Base-by-base conservation (phyloP, 768 basidiomycete genomes). In the Russula sp. region DNA sequence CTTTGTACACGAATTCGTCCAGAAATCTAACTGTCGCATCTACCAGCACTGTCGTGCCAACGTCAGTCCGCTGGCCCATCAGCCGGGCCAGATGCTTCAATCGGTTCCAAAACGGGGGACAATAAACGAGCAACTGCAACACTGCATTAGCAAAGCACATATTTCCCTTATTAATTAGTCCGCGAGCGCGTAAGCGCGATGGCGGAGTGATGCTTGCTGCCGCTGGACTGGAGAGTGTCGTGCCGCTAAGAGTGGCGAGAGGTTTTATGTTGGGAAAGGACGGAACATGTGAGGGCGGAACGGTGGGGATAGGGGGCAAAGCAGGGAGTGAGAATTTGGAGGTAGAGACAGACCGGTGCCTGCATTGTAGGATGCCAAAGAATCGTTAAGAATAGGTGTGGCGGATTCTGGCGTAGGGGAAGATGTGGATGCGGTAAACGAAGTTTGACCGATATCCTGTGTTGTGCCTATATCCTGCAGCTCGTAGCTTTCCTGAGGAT, bases 91-190 rank as follows among this genome's bases (percentile, higher is more conserved):
- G 77, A 65, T 90, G 86, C 22, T 76, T 77, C 71, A 98, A 89
- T 38, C 97, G 75, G 51, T 80, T 79, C 71, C 86, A 86, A 75
- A 98, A 98, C 2, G 90, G 92, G n/a, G 83, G 81, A 69, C 89
- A 93, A 75, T 94, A 95, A 0, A 95, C 83, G 30, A 99, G 80
- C 1, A 90, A 84, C 76, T 98, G 96, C 34, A 99, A 78, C 28
- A 97, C 90, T 0, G 94, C 86, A 71, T 98, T 98, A 34, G 94
- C 94, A 72, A 97, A 99, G 74, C 96, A 99, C 87, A 98, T 88
- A 75, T 98, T 98, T 0, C 96, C 95, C 1, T 85, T 88, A 75
- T 98, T 98, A 68, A 98, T 80, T 53, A 99, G 77, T 5, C 96
- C 94, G 13, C 94, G 80, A 0, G 92, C 84, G 9, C 80, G 78